Percentiles rank a stretch among this genome's conserved stretches.
These are phyloP conservation scores for Cutaneotrichosporon sp. DNA, from an alignment of 1,284 basidiomycete genomes.

Conservation along the genomic window DNA sequence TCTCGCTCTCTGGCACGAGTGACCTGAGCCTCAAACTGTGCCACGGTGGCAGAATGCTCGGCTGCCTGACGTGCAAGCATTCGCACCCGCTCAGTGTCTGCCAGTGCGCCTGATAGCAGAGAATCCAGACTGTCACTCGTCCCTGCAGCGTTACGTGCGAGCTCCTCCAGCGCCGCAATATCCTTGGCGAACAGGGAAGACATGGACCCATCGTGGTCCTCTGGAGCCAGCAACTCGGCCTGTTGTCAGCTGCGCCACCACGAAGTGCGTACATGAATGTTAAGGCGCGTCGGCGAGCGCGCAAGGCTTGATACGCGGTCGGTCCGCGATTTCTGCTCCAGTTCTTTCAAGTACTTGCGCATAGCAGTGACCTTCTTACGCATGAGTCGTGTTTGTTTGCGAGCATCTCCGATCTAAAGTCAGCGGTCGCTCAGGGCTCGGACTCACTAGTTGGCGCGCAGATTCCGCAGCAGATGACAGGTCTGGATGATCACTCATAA, in stretches of 20 bases:
- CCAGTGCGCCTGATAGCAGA: conserved; percentile 21
- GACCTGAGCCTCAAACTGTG: conserved; percentile 60
- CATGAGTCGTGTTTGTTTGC: conserved; percentile 10
- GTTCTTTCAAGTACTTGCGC: conserved; percentile 5
- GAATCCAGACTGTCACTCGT: conserved; percentile 20
- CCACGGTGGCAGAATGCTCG: conserved; percentile 50
- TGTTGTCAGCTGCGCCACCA: background rate
- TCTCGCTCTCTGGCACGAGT: conserved; percentile 64
- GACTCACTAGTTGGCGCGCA: background rate
- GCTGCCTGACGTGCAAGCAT: conserved; percentile 11
- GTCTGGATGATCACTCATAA: conserved; percentile 18
- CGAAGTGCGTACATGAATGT: conserved; percentile 43
- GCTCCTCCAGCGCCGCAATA: background rate
- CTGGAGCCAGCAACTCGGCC: conserved; percentile 1
- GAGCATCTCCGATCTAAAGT: conserved; percentile 7
- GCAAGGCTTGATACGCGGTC: conserved; percentile 23
- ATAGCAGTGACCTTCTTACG: conserved; percentile 4
- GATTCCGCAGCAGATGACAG: conserved; percentile 12
- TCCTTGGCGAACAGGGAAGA: conserved; percentile 19
- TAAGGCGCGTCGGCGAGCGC: conserved; percentile 46
- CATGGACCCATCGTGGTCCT: background rate
- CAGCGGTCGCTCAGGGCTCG: background rate
- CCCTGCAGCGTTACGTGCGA: too few species aligned
- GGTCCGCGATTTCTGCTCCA: background rate
- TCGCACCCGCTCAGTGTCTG: conserved; percentile 24